A percentile compares a stretch with the other conserved stretches of the same genome.
These are phyloP conservation scores for Tulasnella sp. DNA, from an alignment of 768 basidiomycete genomes.

Conservation along the genomic window DNA sequence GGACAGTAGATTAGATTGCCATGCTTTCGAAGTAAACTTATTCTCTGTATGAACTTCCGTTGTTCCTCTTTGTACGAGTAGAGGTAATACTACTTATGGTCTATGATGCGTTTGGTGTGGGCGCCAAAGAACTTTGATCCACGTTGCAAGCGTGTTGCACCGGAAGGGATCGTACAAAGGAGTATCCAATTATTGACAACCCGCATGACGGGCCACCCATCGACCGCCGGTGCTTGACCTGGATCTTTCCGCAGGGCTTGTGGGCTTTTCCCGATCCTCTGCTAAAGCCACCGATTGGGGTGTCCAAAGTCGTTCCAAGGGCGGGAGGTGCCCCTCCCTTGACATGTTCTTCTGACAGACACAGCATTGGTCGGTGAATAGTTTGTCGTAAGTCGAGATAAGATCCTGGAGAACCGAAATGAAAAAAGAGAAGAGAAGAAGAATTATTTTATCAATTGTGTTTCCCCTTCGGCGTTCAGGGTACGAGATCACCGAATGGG, in stretches of 20 bases:
- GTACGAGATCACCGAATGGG: neutral
- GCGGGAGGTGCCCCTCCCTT: neutral
- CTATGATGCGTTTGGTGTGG: neutral
- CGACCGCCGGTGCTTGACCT: neutral
- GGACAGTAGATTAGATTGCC: neutral
- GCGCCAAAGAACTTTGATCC: neutral
- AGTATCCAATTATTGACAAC: neutral
- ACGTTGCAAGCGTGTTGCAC: neutral
- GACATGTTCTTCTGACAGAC: neutral
- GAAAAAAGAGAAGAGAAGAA: neutral
- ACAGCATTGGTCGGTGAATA: neutral
- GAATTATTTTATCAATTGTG: too few species aligned
- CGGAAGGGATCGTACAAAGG: neutral
- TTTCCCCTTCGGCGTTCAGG: neutral
- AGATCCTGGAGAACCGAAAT: neutral
- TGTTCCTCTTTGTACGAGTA: neutral
- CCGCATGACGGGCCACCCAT: neutral
- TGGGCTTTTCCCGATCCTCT: neutral
- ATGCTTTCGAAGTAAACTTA: neutral
- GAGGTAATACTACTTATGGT: neutral
- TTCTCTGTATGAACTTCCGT: neutral
- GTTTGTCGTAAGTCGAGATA: neutral
- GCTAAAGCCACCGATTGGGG: neutral
- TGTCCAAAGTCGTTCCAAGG: neutral
- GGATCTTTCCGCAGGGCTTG: neutral